Evolutionary conservation across 1,139 yeast species (phyloP).

Genomic region (Yueomyces sp.): DNA sequence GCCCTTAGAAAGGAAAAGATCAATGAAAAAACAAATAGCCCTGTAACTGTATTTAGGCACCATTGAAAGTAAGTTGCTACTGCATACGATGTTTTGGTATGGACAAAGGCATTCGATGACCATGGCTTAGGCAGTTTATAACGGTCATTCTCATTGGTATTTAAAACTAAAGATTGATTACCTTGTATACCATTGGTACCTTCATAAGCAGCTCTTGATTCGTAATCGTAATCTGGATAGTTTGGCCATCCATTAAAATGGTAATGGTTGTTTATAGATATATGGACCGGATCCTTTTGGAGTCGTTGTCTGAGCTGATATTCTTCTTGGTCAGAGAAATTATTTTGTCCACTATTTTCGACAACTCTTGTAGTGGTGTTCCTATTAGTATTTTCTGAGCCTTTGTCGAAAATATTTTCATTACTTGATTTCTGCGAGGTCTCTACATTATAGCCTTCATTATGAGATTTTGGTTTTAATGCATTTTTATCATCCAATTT

Average conservation of each 20-base stretch:
- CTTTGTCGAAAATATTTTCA: not conserved
- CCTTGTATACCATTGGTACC: not conserved
- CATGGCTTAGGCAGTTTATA: conserved; percentile 20
- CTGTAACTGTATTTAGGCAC: conserved; percentile 46
- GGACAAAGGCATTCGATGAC: conserved; percentile 21
- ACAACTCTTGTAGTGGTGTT: not conserved
- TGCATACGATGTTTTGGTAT: conserved; percentile 48
- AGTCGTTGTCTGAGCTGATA: not conserved
- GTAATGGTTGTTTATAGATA: not conserved
- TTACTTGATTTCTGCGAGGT: not conserved
- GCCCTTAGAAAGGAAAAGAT: conserved; percentile 44
- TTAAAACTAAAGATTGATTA: not conserved
- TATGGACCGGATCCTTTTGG: not conserved
- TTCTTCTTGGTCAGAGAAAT: no score
- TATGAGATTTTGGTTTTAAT: not conserved
- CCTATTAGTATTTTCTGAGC: no score
- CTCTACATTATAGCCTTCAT: not conserved
- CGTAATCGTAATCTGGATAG: not conserved
- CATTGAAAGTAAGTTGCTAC: conserved; percentile 64
- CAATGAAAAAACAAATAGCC: conserved; percentile 42
- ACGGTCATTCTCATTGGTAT: conserved; percentile 1
- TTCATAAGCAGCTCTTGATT: conserved; percentile 1
- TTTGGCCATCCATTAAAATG: not conserved
- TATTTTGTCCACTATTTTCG: not conserved
- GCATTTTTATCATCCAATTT: not conserved